Evolutionary conservation across 352 stramenopile species (phyloP), one percentile per base, ranked within the genome.

Genomic region (Labyrinthula sp.): DNA sequence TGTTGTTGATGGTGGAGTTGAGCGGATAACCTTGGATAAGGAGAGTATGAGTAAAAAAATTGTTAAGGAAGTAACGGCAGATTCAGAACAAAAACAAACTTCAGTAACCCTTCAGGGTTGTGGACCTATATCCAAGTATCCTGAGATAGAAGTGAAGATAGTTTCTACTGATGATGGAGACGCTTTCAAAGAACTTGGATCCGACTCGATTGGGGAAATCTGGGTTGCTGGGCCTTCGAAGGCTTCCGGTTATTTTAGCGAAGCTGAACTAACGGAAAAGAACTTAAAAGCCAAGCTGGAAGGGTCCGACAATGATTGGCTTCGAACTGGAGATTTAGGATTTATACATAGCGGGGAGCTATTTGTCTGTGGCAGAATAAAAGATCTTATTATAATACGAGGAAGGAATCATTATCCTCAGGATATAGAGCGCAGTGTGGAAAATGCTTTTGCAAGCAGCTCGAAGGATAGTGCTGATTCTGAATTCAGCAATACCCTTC

Each of bases 311-410:
- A 47, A 57, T 18, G 38, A 37, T 8, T 99, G 82, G 48, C 59
- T 97, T 6, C 69, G 73, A 41, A 95, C 89, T 2, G 91, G 89
- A 2, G 91, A 99, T 67, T 67, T 94, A 24, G 91, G 89, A 2
- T 95, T 98, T 55, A 48, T 98, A 1, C 80, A 93, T 57, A 37
- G 37, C 14, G 24, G 38, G 15, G 27, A 65, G 54, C 59, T 87
- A 10, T 97, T 95, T 66, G 87, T 99, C 37, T 95, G 84, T 63
- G 90, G 91, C 3, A 72, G 91, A 28, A 73, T 93, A 36, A 98
- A 99, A 65, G 91, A 99, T 60, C 61, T 99, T 15, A 86, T 99
- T 40, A 99, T 99, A 62, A 77, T 98, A 33, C 72, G 82, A n/a
- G 91, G 91, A 4, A 67, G 82, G 1, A 99, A 99, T 63, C 83